Evolutionary conservation across 345 rosid species (phyloP).

Genomic region (Passiflora organensis): DNA sequence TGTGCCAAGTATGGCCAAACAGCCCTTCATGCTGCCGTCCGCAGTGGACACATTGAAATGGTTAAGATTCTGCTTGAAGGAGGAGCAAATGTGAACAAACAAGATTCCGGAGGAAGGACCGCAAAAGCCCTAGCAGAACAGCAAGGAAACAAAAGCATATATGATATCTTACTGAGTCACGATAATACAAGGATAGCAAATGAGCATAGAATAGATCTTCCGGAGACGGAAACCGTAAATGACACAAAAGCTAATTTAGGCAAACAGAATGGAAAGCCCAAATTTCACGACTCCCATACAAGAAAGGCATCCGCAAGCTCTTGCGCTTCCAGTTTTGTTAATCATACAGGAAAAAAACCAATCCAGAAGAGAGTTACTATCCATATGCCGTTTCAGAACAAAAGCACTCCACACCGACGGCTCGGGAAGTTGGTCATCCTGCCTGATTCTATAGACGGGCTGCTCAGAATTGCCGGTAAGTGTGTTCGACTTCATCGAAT

Average conservation of each 20-base stretch:
- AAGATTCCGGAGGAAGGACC: constrained; percentile 43
- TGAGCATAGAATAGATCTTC: constrained; percentile 49
- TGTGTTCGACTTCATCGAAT: not conserved
- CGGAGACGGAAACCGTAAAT: constrained; percentile 25
- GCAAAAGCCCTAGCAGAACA: constrained; percentile 50
- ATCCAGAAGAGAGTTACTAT: constrained; percentile 65
- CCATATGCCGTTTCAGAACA: constrained; percentile 42
- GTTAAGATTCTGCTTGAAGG: constrained; percentile 52
- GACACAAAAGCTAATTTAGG: constrained; percentile 16
- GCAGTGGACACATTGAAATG: constrained; percentile 48
- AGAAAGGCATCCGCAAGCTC: constrained; percentile 28
- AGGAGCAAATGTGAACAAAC: constrained; percentile 42
- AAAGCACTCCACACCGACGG: constrained; percentile 26
- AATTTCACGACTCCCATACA: constrained; percentile 17
- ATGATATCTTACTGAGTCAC: constrained; percentile 40
- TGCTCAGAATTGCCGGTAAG: constrained; percentile 83
- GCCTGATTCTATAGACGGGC: constrained; percentile 73
- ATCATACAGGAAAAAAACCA: constrained; percentile 20
- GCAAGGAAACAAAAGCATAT: constrained; percentile 39
- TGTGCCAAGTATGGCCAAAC: constrained; percentile 34
- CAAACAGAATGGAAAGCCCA: constrained; percentile 19
- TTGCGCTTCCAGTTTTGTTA: constrained; percentile 18
- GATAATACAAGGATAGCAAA: constrained; percentile 34
- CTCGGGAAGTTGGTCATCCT: constrained; percentile 60
- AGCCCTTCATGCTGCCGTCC: constrained; percentile 43